phyloP scores from a whole-genome alignment of 2,329 filamentous ascomycete species.

The Diplodia mutila region DNA sequence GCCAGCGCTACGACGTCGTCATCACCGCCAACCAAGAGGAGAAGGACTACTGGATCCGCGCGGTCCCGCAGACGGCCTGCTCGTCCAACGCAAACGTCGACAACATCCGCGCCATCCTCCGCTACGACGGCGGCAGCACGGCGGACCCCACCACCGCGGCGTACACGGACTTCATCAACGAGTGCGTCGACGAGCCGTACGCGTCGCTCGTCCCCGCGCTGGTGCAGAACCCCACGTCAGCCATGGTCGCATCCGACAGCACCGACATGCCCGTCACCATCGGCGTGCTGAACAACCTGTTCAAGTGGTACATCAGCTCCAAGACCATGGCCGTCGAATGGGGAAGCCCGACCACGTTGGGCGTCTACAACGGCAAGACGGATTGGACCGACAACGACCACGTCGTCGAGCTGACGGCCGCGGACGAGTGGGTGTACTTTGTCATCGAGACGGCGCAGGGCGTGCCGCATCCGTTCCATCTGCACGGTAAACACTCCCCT shows the following conservation, averaged over 20 bases:
- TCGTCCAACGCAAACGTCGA: slow-evolving; percentile 34
- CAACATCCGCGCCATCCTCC: slow-evolving; percentile 45
- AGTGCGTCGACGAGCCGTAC: slow-evolving; percentile 45
- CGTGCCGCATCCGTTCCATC: slow-evolving; percentile 35
- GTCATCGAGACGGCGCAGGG: slow-evolving; percentile 31
- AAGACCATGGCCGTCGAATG: slow-evolving; percentile 54
- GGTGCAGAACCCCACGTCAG: slow-evolving; percentile 31
- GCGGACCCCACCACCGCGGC: slow-evolving; percentile 41
- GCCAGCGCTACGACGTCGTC: slow-evolving; percentile 43
- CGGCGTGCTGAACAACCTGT: slow-evolving; percentile 31
- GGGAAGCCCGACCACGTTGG: slow-evolving; percentile 50
- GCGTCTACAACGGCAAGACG: slow-evolving; percentile 36
- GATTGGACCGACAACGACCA: slow-evolving; percentile 29
- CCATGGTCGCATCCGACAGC: slow-evolving; percentile 19
- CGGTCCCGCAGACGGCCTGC: slow-evolving; percentile 33
- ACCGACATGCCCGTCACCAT: slow-evolving; percentile 36
- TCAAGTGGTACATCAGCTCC: slow-evolving; percentile 47
- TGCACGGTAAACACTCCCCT: slow-evolving; percentile 30
- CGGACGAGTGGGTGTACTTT: slow-evolving; percentile 32
- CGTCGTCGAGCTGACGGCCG: slow-evolving; percentile 30
- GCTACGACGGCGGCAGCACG: slow-evolving; percentile 43
- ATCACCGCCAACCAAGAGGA: slow-evolving; percentile 38
- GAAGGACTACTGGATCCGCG: slow-evolving; percentile 43
- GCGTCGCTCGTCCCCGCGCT: slow-evolving; percentile 45
- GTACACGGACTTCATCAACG: slow-evolving; percentile 34